Conservation (phyloP, 306 rosid species). For the Acacia melanoxylon region DNA sequence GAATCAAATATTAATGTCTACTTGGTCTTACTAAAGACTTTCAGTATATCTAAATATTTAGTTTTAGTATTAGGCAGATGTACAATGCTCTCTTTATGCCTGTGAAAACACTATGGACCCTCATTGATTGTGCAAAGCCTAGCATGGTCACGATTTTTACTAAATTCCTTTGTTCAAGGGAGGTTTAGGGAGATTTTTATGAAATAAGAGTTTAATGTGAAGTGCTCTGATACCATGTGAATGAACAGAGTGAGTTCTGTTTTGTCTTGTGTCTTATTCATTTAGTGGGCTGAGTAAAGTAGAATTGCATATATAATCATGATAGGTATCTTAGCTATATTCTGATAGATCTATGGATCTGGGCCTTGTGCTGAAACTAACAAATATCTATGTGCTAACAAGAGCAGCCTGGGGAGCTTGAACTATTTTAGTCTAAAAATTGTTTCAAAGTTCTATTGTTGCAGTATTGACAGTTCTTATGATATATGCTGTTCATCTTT, state of each 20-base stretch:
- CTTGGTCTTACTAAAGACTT: not conserved
- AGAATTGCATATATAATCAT: not conserved
- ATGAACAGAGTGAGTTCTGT: not conserved
- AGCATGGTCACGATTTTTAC: not conserved
- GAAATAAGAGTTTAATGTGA: not conserved
- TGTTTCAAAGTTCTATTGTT: not conserved
- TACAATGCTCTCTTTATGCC: not conserved
- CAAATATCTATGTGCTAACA: not conserved
- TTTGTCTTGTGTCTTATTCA: not conserved
- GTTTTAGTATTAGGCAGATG: not conserved
- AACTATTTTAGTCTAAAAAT: slow-evolving; percentile 3
- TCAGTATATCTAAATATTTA: not conserved
- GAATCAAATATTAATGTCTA: not conserved
- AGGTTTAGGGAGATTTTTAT: not conserved
- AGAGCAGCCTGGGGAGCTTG: not conserved
- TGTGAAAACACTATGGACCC: not conserved
- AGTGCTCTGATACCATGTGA: not conserved
- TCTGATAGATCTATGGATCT: not conserved
- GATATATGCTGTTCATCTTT: slow-evolving; percentile 3
- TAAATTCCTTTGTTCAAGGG: not conserved
- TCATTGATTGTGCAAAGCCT: not conserved
- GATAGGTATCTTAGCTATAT: not conserved
- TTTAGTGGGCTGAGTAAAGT: not conserved
- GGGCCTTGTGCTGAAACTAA: not conserved
- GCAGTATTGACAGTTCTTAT: not conserved